Percentiles rank a stretch among this genome's conserved stretches.
phyloP scores from a whole-genome alignment of 208 protist species.

The Crithidia brevicula region DNA sequence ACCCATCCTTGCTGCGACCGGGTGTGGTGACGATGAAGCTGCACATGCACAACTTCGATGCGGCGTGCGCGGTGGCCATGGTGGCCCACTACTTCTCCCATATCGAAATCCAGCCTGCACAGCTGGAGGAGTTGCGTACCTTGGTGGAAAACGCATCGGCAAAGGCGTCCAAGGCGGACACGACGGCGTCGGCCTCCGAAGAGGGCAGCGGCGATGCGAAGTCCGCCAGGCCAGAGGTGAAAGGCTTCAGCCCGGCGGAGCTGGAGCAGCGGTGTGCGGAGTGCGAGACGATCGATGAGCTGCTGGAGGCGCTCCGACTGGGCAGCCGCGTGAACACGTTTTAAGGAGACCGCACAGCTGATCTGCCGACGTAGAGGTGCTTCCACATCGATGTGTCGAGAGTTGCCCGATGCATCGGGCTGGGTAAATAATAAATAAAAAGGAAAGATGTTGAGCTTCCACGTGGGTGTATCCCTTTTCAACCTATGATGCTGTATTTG shows the following conservation, averaged over 20 bases:
- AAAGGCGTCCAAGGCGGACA: constrained; percentile 22
- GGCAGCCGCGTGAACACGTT: constrained; percentile 66
- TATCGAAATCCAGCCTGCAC: constrained; percentile 9
- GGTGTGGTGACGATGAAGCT: constrained; percentile 92
- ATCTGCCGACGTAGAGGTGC: no score
- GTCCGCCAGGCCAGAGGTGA: no score
- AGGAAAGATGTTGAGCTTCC: no score
- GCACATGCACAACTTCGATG: constrained; percentile 83
- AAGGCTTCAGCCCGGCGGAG: constrained; percentile 77
- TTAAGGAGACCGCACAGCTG: no score
- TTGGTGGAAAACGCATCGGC: constrained; percentile 17
- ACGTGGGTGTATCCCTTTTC: no score
- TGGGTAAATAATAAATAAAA: no score
- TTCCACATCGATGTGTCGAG: no score
- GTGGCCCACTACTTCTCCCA: constrained; percentile 77
- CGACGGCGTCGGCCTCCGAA: neutral
- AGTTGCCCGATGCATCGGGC: no score
- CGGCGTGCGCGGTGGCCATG: constrained; percentile 75
- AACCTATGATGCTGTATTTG: no score
- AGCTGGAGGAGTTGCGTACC: constrained; percentile 31
- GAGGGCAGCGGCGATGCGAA: constrained; percentile 1
- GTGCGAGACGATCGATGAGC: constrained; percentile 71
- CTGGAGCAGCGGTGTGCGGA: constrained; percentile 90
- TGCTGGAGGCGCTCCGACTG: constrained; percentile 56
- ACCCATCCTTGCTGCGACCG: constrained; percentile 82